Evolutionary conservation across 148 eudicot species (phyloP).

Genomic region (Vaccinium corymbosum): DNA sequence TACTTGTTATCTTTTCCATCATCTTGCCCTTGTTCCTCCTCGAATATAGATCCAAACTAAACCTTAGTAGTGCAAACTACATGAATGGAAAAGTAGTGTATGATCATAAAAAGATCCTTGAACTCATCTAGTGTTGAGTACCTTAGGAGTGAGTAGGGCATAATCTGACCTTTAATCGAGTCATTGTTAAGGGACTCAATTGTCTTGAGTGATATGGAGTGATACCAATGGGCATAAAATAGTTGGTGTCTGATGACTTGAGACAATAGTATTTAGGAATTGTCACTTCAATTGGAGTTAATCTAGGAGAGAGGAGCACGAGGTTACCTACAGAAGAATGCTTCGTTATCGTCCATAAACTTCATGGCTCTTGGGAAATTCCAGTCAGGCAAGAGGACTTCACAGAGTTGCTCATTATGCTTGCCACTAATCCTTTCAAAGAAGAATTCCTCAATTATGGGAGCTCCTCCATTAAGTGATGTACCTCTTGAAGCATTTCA

Average conservation of each 20-base stretch:
- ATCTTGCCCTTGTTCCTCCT: not conserved
- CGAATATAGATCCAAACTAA: not conserved
- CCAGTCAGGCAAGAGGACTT: slow-evolving; percentile 61
- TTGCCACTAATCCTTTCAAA: slow-evolving; percentile 74
- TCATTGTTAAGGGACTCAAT: not conserved
- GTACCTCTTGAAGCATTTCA: slow-evolving; percentile 80
- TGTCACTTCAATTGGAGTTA: not conserved
- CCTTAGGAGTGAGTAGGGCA: not conserved
- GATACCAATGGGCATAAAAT: not conserved
- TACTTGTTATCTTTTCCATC: not conserved
- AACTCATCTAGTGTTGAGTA: not conserved
- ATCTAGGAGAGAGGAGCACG: not conserved
- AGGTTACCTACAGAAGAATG: slow-evolving; percentile 61
- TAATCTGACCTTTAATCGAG: not conserved
- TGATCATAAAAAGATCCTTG: not conserved
- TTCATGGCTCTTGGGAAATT: slow-evolving; percentile 63
- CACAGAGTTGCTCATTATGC: slow-evolving; percentile 76
- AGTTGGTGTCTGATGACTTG: not conserved
- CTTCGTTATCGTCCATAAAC: slow-evolving; percentile 73
- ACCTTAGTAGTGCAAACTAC: not conserved
- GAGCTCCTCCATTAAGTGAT: slow-evolving; percentile 49
- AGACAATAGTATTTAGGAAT: not conserved
- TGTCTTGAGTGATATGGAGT: not conserved
- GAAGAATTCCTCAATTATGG: slow-evolving; percentile 69
- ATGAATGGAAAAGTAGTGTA: not conserved